Percentiles rank a stretch among this genome's conserved stretches.
These are phyloP conservation scores for Besnoitia besnoiti DNA, from an alignment of 169 alveolate genomes.

Conservation along the genomic window DNA sequence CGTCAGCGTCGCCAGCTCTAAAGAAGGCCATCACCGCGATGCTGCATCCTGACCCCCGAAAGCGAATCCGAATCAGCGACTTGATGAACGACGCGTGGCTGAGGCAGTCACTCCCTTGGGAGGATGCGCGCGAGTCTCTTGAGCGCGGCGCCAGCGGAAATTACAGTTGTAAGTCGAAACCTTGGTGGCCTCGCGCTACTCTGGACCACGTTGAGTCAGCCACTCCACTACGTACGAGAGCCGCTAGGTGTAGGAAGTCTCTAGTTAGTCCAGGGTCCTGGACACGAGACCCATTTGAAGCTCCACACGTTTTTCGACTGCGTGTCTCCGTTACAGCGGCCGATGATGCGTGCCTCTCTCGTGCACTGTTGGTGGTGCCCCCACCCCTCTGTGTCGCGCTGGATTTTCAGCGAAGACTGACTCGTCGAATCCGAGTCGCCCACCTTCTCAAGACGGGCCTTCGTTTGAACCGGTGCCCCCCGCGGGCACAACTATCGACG, in stretches of 20 bases:
- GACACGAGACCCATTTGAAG: no score
- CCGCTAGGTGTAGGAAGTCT: no score
- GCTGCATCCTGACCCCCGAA: constrained; percentile 66
- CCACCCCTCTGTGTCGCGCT: no score
- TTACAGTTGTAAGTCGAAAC: constrained; percentile 11
- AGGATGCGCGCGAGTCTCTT: constrained; percentile 9
- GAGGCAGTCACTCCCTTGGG: constrained; percentile 51
- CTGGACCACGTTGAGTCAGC: no score
- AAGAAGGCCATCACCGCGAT: constrained; percentile 51
- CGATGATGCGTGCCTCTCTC: no score
- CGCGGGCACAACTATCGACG: background rate
- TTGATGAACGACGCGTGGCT: constrained; percentile 64
- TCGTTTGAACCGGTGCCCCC: background rate
- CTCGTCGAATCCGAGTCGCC: background rate
- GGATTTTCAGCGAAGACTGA: background rate
- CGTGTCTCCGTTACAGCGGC: no score
- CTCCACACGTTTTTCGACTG: no score
- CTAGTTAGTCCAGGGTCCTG: no score
- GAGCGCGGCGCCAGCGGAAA: background rate
- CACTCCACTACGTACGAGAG: no score
- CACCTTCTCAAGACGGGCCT: background rate
- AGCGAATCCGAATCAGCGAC: constrained; percentile 56
- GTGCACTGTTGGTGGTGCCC: no score
- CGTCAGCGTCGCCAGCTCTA: constrained; percentile 41
- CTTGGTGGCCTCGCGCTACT: no score